These are phyloP conservation scores for Aspergillus ruber DNA, from an alignment of 2,329 filamentous ascomycete species.

Conservation along the genomic window DNA sequence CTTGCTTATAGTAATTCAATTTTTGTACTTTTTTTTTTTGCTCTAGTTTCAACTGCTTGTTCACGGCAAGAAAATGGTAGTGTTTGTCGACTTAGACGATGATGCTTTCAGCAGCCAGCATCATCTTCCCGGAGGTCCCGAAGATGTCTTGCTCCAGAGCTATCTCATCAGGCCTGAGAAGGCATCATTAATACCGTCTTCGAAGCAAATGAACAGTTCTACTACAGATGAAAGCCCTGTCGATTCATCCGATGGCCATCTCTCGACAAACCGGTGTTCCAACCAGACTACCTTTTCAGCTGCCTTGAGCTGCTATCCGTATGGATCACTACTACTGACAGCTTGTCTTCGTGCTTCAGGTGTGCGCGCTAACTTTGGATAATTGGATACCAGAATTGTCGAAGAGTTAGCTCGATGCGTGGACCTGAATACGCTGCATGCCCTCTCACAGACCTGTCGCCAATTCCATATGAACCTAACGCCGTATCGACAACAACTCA, in stretches of 20 bases:
- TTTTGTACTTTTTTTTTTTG: no score
- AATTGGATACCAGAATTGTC: slow-evolving; percentile 57
- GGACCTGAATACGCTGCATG: slow-evolving; percentile 81
- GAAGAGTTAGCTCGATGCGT: slow-evolving; percentile 67
- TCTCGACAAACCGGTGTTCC: background rate
- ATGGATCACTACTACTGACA: slow-evolving; percentile 14
- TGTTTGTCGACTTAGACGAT: slow-evolving; percentile 42
- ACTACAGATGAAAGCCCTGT: no score
- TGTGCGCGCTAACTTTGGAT: background rate
- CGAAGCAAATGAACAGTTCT: slow-evolving; percentile 10
- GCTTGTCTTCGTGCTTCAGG: no score
- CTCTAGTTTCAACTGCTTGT: no score
- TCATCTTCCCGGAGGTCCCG: slow-evolving; percentile 9
- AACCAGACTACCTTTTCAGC: slow-evolving; percentile 35
- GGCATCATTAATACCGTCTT: slow-evolving; percentile 7
- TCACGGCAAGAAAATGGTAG: slow-evolving; percentile 36
- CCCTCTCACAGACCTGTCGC: slow-evolving; percentile 74
- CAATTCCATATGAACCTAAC: slow-evolving; percentile 71
- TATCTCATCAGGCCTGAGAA: slow-evolving; percentile 16
- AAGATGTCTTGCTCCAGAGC: slow-evolving; percentile 7
- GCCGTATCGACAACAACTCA: slow-evolving; percentile 67
- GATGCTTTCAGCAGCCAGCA: slow-evolving; percentile 25
- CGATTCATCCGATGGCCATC: no score
- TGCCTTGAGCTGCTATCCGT: slow-evolving; percentile 45
- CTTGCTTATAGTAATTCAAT: no score